phyloP scores from a whole-genome alignment of 768 basidiomycete genomes.

The Hebeloma cylindrosporum region DNA sequence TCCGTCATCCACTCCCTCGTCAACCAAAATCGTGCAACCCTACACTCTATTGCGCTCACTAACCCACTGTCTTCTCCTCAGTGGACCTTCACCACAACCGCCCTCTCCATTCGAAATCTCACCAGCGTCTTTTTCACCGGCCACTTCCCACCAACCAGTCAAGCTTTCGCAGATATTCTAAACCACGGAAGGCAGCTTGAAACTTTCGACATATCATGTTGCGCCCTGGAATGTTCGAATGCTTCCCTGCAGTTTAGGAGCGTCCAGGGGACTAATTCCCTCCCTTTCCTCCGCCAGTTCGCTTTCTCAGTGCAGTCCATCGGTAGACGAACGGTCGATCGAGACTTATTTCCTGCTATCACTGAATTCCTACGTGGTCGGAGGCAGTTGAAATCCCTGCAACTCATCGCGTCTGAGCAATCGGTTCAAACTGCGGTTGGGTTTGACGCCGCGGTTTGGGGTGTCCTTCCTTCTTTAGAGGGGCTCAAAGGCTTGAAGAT shows the following conservation, averaged over 20 bases:
- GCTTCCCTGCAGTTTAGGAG: slow-evolving; percentile 52
- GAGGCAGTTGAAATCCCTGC: slow-evolving; percentile 49
- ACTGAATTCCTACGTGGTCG: slow-evolving; percentile 64
- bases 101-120: slow-evolving; percentile 60
- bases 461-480: slow-evolving; percentile 59
- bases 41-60: slow-evolving; percentile 56
- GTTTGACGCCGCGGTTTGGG: slow-evolving; percentile 71
- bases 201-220: slow-evolving; percentile 51
- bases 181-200: slow-evolving; percentile 63
- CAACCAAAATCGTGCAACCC: slow-evolving; percentile 47
- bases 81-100: slow-evolving; percentile 57
- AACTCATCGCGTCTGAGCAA: slow-evolving; percentile 48
- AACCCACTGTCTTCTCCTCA: slow-evolving; percentile 48
- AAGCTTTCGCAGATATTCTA: slow-evolving; percentile 60
- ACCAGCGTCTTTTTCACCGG: slow-evolving; percentile 64
- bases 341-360: slow-evolving; percentile 68
- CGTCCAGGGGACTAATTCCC: slow-evolving; percentile 27
- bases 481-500: slow-evolving; percentile 56
- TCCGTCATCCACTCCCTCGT: slow-evolving; percentile 47
- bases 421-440: slow-evolving; percentile 51
- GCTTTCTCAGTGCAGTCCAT: slow-evolving; percentile 49
- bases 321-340: slow-evolving; percentile 46
- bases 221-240: slow-evolving; percentile 50
- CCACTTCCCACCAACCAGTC: slow-evolving; percentile 47
- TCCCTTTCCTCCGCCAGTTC: slow-evolving; percentile 70